phyloP scores from a whole-genome alignment of 257 asterid genomes.

The Capsicum chinense region DNA sequence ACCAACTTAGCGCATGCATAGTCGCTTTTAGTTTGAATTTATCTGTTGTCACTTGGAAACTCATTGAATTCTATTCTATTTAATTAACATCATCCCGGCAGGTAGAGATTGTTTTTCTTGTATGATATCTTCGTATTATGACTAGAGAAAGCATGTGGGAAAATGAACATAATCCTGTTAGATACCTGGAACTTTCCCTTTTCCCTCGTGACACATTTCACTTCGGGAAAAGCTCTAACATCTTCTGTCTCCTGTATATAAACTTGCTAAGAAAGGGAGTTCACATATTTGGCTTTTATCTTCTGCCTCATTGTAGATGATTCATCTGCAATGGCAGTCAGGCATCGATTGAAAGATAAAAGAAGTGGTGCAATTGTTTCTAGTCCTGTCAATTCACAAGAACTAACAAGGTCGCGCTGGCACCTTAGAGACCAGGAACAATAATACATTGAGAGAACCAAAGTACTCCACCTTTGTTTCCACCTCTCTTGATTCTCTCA shows the following conservation, averaged over 20 bases:
- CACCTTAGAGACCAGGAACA: conserved; percentile 48
- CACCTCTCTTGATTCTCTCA: conserved; percentile 44
- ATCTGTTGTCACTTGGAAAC: neutral
- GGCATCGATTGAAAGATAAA: conserved; percentile 49
- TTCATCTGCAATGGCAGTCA: conserved; percentile 31
- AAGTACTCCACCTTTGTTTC: conserved; percentile 40
- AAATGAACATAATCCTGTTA: neutral
- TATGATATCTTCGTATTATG: neutral
- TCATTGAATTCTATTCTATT: neutral
- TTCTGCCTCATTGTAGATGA: conserved; percentile 39
- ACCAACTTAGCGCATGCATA: neutral
- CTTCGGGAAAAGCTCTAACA: too few species aligned
- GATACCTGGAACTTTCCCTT: too few species aligned
- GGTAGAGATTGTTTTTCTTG: neutral
- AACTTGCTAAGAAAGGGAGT: neutral
- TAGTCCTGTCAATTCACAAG: conserved; percentile 50
- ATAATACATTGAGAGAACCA: too few species aligned
- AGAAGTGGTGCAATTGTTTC: conserved; percentile 42
- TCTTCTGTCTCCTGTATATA: too few species aligned
- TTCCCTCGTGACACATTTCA: too few species aligned
- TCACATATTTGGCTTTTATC: neutral
- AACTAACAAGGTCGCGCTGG: conserved; percentile 40
- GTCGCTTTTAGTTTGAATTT: neutral
- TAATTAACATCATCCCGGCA: neutral
- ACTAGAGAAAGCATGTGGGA: neutral